Base-by-base conservation (phyloP, 139 green algal species). In the Tetratostichococcus sp. region DNA sequence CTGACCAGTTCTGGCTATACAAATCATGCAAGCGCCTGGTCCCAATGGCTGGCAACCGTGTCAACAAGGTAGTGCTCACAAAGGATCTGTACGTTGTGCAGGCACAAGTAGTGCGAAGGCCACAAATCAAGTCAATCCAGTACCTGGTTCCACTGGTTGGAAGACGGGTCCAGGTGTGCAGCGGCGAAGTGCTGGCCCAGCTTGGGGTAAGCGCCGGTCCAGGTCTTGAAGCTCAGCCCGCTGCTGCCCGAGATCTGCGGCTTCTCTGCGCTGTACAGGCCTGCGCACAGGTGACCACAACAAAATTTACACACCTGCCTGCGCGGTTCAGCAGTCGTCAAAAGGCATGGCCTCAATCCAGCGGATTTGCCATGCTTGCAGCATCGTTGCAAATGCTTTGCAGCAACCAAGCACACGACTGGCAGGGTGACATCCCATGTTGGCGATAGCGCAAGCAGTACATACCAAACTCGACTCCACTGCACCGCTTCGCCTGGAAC, bases 71-170 rank as follows among this genome's bases (percentile, higher is more conserved):
- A n/a, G n/a, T n/a, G n/a, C n/a, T n/a, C n/a, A n/a, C n/a, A n/a
- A n/a, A n/a, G n/a, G n/a, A n/a, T n/a, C n/a, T n/a, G n/a, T n/a
- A n/a, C n/a, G n/a, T n/a, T n/a, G n/a, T n/a, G n/a, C n/a, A n/a
- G n/a, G n/a, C n/a, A n/a, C n/a, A n/a, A n/a, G n/a, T n/a, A n/a
- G n/a, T n/a, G n/a, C n/a, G n/a, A n/a, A n/a, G n/a, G n/a, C n/a
- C n/a, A n/a, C n/a, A n/a, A n/a, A n/a, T n/a, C n/a, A n/a, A n/a
- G n/a, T n/a, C n/a, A n/a, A n/a, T n/a, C n/a, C n/a, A 50, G 11
- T 50, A 89, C 86, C 82, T 91, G 80, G 73, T 81, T 75, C 85
- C 85, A 93, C 17, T 83, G 73, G 82, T 93, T 93, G 65, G 34
- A 67, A 1, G 62, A 50, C 1, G 88, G 88, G 82, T 93, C 87